A percentile compares a stretch with the other conserved stretches of the same genome.
Evolutionary conservation across 192 early-diverging fungal genomes (phyloP).

Genomic region (Chytriomyces sp.): DNA sequence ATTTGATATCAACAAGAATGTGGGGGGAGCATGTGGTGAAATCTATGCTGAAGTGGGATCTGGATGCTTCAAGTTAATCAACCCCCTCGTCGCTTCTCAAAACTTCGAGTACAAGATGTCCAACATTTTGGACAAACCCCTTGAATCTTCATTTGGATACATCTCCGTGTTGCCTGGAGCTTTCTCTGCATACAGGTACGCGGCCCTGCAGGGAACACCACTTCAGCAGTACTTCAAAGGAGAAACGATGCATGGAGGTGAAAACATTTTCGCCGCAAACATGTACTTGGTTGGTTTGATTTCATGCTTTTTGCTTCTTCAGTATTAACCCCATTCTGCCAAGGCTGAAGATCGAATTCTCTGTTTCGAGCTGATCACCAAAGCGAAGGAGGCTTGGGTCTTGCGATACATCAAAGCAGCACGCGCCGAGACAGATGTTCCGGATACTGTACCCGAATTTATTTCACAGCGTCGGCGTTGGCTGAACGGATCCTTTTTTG

Average conservation of each 20-base stretch:
- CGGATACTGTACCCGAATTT: constrained; percentile 61
- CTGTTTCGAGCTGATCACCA: constrained; percentile 83
- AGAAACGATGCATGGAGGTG: constrained; percentile 40
- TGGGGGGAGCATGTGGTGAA: constrained; percentile 95
- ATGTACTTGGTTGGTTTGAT: constrained; percentile 65
- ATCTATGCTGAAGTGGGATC: constrained; percentile 83
- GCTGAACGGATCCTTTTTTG: constrained; percentile 63
- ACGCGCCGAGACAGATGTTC: constrained; percentile 84
- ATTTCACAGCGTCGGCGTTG: constrained; percentile 58
- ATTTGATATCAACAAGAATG: constrained; percentile 76
- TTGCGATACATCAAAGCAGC: constrained; percentile 74
- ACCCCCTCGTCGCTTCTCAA: constrained; percentile 69
- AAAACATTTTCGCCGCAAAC: constrained; percentile 74
- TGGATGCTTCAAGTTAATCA: constrained; percentile 51
- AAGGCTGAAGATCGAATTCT: constrained; percentile 79
- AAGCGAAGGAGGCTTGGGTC: constrained; percentile 65
- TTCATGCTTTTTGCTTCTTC: neutral
- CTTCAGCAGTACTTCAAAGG: constrained; percentile 77
- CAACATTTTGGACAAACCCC: constrained; percentile 54
- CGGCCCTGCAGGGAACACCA: constrained; percentile 69
- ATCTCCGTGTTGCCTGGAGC: constrained; percentile 91
- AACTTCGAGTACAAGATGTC: constrained; percentile 78
- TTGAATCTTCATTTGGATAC: constrained; percentile 90
- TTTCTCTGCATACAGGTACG: constrained; percentile 82
- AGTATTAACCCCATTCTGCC: neutral